A percentile compares a stretch with the other conserved stretches of the same genome.
These are phyloP conservation scores for Blastobotrys peoriensis DNA, from an alignment of 805 yeast species.

Conservation along the genomic window DNA sequence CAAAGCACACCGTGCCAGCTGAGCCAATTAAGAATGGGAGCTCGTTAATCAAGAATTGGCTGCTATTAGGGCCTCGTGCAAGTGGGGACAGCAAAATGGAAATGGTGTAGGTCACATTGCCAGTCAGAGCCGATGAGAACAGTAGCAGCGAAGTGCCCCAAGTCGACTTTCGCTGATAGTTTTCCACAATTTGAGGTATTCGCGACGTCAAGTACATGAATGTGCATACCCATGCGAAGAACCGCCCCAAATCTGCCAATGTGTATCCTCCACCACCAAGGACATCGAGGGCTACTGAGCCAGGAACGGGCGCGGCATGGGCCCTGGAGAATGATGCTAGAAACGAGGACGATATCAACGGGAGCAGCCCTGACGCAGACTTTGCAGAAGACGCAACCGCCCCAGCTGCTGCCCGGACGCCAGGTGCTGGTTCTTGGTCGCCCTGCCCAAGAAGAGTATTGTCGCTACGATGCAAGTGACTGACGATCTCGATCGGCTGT, in stretches of 20 bases:
- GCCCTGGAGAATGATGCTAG: neutral
- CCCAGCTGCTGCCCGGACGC: too few relatives aligned
- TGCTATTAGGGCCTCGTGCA: constrained; percentile 40
- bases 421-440: too few relatives aligned
- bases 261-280: neutral
- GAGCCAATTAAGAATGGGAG: constrained; percentile 81
- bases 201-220: constrained; percentile 69
- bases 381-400: too few relatives aligned
- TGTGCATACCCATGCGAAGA: constrained; percentile 77
- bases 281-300: neutral
- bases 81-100: constrained; percentile 59
- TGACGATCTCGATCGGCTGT: neutral
- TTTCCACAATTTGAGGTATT: constrained; percentile 77
- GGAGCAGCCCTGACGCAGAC: neutral
- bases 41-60: constrained; percentile 55
- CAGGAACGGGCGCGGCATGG: neutral
- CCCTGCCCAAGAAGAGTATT: too few relatives aligned
- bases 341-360: neutral
- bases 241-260: constrained; percentile 33
- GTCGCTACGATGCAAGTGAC: neutral
- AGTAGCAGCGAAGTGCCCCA: constrained; percentile 78
- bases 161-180: constrained; percentile 72
- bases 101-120: constrained; percentile 69
- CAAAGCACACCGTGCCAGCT: constrained; percentile 79
- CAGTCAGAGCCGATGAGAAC: constrained; percentile 71